phyloP scores from a whole-genome alignment of 2,329 filamentous ascomycete genomes.

The Colletotrichum truncatum region DNA sequence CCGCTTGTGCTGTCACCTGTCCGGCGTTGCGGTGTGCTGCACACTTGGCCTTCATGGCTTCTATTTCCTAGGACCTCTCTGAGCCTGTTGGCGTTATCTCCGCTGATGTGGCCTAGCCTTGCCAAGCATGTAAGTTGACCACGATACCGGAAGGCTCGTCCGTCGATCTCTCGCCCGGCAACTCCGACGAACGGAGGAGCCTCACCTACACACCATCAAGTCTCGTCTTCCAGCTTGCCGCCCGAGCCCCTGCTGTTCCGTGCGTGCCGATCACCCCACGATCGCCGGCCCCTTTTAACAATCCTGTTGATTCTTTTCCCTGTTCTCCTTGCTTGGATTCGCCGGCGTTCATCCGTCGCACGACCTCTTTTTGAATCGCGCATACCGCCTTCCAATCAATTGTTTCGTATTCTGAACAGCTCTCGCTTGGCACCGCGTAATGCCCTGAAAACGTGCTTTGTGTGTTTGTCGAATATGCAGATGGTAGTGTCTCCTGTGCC shows the following conservation, averaged over 20 bases:
- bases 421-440: slow-evolving; percentile 10
- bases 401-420: not conserved
- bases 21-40: slow-evolving; percentile 16
- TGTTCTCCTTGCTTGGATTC: not conserved
- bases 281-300: not conserved
- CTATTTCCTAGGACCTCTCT: not conserved
- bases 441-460: not conserved
- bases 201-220: not conserved
- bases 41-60: not conserved
- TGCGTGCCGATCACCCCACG: slow-evolving; percentile 21
- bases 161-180: slow-evolving; percentile 22
- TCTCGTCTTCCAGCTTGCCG: not conserved
- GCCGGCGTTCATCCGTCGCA: not conserved
- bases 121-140: slow-evolving; percentile 18
- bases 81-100: not conserved
- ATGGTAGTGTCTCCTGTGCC: not conserved
- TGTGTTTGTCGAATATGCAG: not conserved
- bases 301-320: not conserved
- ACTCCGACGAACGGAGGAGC: slow-evolving; percentile 28
- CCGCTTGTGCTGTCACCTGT: not conserved
- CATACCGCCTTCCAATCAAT: slow-evolving; percentile 3
- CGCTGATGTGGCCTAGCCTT: slow-evolving; percentile 23
- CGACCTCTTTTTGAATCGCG: not conserved
- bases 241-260: slow-evolving; percentile 15
- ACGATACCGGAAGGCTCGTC: slow-evolving; percentile 9